phyloP scores from a whole-genome alignment of 1,284 basidiomycete species.

The Puccinia novopanici region DNA sequence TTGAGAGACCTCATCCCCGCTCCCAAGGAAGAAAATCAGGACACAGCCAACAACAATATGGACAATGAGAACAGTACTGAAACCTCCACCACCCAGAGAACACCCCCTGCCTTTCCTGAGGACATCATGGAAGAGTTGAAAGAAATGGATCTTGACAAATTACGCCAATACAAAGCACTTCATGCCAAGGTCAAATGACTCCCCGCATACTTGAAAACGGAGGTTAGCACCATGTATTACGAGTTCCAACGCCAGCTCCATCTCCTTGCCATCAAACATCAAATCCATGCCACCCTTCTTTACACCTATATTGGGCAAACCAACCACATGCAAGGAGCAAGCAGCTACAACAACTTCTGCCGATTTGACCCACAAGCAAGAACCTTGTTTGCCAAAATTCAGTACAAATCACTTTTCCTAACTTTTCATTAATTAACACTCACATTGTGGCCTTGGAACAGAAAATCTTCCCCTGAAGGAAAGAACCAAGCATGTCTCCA shows the following conservation, averaged over 20 bases:
- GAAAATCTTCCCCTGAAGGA: not conserved
- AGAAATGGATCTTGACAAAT: not conserved
- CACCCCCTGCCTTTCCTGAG: not conserved
- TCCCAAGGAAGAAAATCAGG: no score
- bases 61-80: no score
- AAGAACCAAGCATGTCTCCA: not conserved
- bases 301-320: not conserved
- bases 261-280: not conserved
- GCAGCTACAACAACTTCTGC: conserved; percentile 3
- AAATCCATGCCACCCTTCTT: not conserved
- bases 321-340: not conserved
- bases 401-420: not conserved
- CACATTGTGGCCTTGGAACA: not conserved
- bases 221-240: not conserved
- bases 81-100: no score
- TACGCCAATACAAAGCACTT: not conserved
- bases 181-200: not conserved
- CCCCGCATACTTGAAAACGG: not conserved
- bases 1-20: no score
- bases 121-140: not conserved
- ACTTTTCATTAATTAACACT: not conserved
- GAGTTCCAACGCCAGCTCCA: not conserved
- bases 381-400: not conserved
- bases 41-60: no score
- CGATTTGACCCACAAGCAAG: not conserved